Conservation (phyloP, 2,329 filamentous ascomycete genomes). For the Sporothrix pallida region DNA sequence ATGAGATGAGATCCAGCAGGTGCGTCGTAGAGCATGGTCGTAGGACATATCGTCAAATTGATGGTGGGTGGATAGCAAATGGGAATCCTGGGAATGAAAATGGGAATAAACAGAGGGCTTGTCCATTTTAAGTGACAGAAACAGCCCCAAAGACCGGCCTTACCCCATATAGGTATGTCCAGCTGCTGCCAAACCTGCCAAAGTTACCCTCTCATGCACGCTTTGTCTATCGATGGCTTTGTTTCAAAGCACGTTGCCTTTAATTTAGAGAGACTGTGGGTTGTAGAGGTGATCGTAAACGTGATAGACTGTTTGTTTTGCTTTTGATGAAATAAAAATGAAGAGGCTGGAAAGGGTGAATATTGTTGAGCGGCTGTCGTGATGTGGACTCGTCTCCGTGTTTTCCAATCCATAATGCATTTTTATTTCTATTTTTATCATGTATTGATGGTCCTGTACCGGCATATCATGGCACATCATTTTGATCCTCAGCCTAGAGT, state of each 20-base stretch:
- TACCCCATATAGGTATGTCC: background rate
- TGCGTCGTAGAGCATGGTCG: slow-evolving; percentile 12
- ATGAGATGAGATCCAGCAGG: background rate
- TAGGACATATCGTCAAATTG: background rate
- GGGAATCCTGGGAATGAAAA: background rate
- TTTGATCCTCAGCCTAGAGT: slow-evolving; percentile 9
- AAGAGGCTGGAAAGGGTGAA: background rate
- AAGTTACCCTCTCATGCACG: slow-evolving; percentile 2
- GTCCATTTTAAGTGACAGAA: background rate
- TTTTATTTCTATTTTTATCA: slow-evolving; percentile 23
- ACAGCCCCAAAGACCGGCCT: background rate
- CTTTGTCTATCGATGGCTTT: background rate
- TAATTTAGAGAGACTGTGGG: slow-evolving; percentile 13
- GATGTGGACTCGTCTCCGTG: background rate
- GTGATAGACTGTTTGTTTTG: background rate
- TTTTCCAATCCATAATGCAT: background rate
- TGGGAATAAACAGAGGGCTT: background rate
- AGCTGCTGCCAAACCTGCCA: background rate
- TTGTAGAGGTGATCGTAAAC: background rate
- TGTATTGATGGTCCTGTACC: background rate
- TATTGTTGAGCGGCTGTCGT: background rate
- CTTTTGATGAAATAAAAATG: background rate
- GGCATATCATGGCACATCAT: background rate
- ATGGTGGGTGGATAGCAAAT: background rate
- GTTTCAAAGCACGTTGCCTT: slow-evolving; percentile 7